Percentiles rank a stretch among this genome's conserved stretches.
phyloP scores from a whole-genome alignment of 768 basidiomycete genomes.

The Chlorophyllum brunneum region DNA sequence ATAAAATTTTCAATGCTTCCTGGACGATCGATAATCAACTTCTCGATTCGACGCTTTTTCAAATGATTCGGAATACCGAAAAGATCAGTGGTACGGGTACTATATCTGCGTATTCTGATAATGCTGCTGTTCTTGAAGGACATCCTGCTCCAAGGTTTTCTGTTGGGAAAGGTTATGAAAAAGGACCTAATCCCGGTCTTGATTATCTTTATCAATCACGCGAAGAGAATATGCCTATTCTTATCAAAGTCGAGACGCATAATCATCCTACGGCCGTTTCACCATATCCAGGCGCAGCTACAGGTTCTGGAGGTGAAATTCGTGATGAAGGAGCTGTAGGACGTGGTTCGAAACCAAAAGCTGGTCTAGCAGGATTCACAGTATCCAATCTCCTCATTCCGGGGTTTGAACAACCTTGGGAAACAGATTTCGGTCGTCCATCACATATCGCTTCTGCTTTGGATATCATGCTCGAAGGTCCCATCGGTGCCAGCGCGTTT shows the following conservation, averaged over 20 bases:
- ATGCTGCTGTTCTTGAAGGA: conserved; percentile 91
- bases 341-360: conserved; percentile 93
- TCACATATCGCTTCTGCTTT: conserved; percentile 87
- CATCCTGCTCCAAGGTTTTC: conserved; percentile 73
- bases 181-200: conserved; percentile 18
- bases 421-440: conserved; percentile 89
- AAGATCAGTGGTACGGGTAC: conserved; percentile 70
- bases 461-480: conserved; percentile 97
- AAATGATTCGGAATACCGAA: conserved; percentile 98
- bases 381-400: conserved; percentile 93
- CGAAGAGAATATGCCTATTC: conserved; percentile 76
- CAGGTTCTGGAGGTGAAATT: conserved; percentile 97
- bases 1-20: conserved; percentile 98
- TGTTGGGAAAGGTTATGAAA: conserved; percentile 29
- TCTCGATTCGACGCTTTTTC: conserved; percentile 76
- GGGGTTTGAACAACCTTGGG: conserved; percentile 91
- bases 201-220: conserved; percentile 50
- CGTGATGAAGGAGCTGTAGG: conserved; percentile 97
- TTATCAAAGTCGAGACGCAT: conserved; percentile 98
- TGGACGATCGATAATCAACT: conserved; percentile 82
- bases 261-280: conserved; percentile 99
- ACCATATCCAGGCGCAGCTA: conserved; percentile 97
- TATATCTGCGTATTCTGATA: conserved; percentile 96
- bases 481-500: conserved; percentile 92
- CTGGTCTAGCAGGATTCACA: conserved; percentile 89